phyloP scores from a whole-genome alignment of 345 rosid species.

The Gossypium bickii region DNA sequence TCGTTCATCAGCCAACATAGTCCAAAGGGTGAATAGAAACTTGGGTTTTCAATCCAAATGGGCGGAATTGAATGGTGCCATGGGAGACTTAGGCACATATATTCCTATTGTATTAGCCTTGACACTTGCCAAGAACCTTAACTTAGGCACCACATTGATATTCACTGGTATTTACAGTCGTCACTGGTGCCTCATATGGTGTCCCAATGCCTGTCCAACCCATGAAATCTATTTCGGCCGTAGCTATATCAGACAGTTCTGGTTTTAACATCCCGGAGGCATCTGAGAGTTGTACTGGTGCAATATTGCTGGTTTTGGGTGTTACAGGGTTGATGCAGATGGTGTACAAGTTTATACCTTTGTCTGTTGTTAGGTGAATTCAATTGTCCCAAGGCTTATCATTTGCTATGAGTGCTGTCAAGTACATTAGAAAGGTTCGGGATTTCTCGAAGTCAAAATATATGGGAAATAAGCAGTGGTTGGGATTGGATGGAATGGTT shows the following conservation, averaged over 20 bases:
- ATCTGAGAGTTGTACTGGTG: conserved; percentile 69
- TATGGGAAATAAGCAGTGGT: conserved; percentile 52
- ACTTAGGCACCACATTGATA: conserved; percentile 72
- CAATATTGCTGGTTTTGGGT: conserved; percentile 54
- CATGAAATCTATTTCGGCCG: conserved; percentile 82
- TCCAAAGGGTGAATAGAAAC: conserved; percentile 40
- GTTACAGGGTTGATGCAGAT: conserved; percentile 72
- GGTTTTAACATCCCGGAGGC: conserved; percentile 80
- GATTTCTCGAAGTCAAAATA: conserved; percentile 63
- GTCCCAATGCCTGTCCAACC: conserved; percentile 97
- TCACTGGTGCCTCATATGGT: conserved; percentile 70
- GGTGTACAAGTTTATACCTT: conserved; percentile 56
- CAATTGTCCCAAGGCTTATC: conserved; percentile 79
- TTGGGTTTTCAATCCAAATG: conserved; percentile 52
- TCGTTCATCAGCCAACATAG: conserved; percentile 19
- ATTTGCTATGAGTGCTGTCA: conserved; percentile 73
- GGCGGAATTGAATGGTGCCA: conserved; percentile 72
- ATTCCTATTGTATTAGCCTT: conserved; percentile 80
- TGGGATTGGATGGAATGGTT: conserved; percentile 75
- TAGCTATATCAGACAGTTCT: conserved; percentile 44
- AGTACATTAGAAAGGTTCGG: conserved; percentile 57
- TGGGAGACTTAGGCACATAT: conserved; percentile 88
- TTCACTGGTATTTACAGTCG: conserved; percentile 69
- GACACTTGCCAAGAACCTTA: conserved; percentile 68
- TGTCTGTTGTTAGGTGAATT: conserved; percentile 75